Percentiles rank a stretch among this genome's conserved stretches.
phyloP scores from a whole-genome alignment of 805 yeast species.

The Wickerhamiella spandovensis region DNA sequence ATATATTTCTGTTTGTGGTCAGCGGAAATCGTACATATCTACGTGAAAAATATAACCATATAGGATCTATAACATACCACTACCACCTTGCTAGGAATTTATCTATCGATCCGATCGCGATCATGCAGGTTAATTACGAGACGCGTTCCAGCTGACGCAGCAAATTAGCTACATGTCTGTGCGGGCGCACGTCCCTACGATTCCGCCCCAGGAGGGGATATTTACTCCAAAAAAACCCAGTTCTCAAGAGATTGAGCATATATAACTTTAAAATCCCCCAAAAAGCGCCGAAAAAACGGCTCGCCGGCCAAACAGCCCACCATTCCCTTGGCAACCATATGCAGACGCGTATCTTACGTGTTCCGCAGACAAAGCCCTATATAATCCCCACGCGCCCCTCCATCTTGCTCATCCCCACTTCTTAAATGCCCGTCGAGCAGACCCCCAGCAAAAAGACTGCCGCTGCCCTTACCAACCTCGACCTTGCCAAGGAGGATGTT shows the following conservation, averaged over 20 bases:
- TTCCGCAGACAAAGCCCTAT: not conserved
- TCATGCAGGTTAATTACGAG: not conserved
- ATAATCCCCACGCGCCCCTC: not conserved
- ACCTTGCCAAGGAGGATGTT: constrained; percentile 25
- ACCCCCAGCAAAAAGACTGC: constrained; percentile 63
- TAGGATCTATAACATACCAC: too few species aligned
- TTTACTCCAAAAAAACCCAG: too few species aligned
- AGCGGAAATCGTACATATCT: too few species aligned
- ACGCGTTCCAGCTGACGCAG: not conserved
- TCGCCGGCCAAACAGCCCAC: not conserved
- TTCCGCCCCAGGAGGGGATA: too few species aligned
- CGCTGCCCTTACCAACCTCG: constrained; percentile 39
- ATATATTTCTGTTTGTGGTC: too few species aligned
- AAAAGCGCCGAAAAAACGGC: too few species aligned
- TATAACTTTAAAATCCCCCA: too few species aligned
- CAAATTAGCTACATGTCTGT: not conserved
- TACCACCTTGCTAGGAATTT: too few species aligned
- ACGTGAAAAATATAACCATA: too few species aligned
- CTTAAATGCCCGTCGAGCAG: constrained; percentile 19
- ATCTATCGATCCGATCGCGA: too few species aligned
- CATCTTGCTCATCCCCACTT: not conserved
- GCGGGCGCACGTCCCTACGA: too few species aligned
- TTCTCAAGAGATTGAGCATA: too few species aligned
- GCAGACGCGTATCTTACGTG: constrained; percentile 1
- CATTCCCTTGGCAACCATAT: not conserved